Evolutionary conservation across 148 eudicot genomes (phyloP).

Genomic region (Persicaria tinctoria): DNA sequence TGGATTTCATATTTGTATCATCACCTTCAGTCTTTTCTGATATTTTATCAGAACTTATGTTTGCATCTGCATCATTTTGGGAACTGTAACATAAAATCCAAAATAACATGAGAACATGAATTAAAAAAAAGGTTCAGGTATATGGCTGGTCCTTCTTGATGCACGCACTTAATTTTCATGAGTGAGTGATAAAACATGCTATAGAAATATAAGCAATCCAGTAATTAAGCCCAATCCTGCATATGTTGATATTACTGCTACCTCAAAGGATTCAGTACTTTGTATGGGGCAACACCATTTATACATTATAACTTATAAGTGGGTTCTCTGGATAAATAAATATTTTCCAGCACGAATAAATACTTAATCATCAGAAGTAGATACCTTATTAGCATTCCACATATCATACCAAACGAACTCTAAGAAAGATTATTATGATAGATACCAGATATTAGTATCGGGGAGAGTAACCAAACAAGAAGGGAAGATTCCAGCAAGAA

Average conservation of each 20-base stretch:
- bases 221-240: neutral
- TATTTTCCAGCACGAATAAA: slow-evolving; percentile 1
- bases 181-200: neutral
- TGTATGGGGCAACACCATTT: too few species aligned
- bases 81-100: neutral
- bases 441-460: neutral
- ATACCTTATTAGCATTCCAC: neutral
- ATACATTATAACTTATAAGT: too few species aligned
- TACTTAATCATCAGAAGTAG: neutral
- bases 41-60: neutral
- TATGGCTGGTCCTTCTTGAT: neutral
- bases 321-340: neutral
- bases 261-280: neutral
- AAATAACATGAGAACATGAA: neutral
- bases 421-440: neutral
- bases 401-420: neutral
- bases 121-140: neutral
- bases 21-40: slow-evolving; percentile 15
- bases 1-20: slow-evolving; percentile 21
- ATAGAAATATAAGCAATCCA: neutral
- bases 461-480: neutral
- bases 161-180: neutral
- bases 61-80: slow-evolving; percentile 3
- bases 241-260: neutral
- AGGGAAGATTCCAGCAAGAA: neutral